Conservation (phyloP, 2,329 filamentous ascomycete genomes). For the Dryadomyces quercus-mongolicae region DNA sequence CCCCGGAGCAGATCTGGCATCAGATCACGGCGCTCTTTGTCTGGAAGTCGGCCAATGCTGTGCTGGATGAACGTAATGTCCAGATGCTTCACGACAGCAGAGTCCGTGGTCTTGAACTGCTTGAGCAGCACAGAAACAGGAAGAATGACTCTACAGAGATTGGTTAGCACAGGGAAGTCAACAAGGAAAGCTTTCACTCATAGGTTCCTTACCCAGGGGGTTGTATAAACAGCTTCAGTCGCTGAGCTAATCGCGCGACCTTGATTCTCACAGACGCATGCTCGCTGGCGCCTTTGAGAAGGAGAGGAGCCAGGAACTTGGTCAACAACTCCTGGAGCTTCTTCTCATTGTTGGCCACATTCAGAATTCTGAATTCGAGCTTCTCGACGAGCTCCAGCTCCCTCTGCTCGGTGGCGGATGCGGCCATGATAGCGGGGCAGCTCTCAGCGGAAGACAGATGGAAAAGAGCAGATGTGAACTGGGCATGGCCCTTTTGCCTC, state of each 20-base stretch:
- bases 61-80: conserved; percentile 85
- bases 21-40: conserved; percentile 54
- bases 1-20: conserved; percentile 59
- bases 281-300: conserved; percentile 78
- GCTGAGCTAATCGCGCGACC: conserved; percentile 39
- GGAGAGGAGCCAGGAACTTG: conserved; percentile 66
- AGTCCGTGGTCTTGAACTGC: conserved; percentile 74
- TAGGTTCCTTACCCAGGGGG: conserved; percentile 27
- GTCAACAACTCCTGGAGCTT: conserved; percentile 71
- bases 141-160: conserved; percentile 48
- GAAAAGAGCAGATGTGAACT: too few species aligned
- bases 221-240: conserved; percentile 43
- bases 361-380: conserved; percentile 70
- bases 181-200: conserved; percentile 9
- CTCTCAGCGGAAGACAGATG: not conserved
- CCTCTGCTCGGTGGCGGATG: conserved; percentile 38
- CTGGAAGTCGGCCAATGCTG: conserved; percentile 43
- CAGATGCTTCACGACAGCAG: conserved; percentile 70
- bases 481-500: too few species aligned
- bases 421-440: not conserved
- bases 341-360: conserved; percentile 68
- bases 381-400: conserved; percentile 77
- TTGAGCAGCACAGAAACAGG: conserved; percentile 76
- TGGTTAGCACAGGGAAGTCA: not conserved
- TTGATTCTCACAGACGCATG: conserved; percentile 71